Evolutionary conservation across 768 basidiomycete genomes (phyloP), one percentile per base, ranked within the genome.

Genomic region (Glaciozyma martinii): DNA sequence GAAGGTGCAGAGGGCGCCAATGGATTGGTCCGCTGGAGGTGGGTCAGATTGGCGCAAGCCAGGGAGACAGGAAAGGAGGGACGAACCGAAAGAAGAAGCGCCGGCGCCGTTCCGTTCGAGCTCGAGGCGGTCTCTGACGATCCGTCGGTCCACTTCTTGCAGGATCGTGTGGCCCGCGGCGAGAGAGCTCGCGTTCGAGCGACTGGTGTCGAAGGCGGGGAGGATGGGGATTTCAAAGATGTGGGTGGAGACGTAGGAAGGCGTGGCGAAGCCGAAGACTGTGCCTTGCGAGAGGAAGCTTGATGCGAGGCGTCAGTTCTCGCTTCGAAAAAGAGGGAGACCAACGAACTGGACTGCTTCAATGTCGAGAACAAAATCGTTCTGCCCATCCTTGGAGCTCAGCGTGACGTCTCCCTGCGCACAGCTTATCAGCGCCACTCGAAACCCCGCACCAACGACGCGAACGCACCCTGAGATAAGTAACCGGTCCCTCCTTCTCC

Each of bases 301-400:
- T 68, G 18, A 1, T 55, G 19, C 3, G 10, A 27, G 60, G 23
- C 0, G 30, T 32, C n/a, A 47, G 30, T 16, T 8, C 1, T 6
- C 9, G 19, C n/a, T 0, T 5, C 4, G 21, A 29, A 23, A 5
- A 37, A 10, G 32, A 15, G 13, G 32, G n/a, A 12, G 29, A 21
- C 19, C 3, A 21, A 64, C 72, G 47, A 27, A 73, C 72, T 74
- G 73, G 0, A 68, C 59, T 9, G 68, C 73, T 37, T 74, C 71
- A 50, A 74, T 25, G 29, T 74, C 71, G 15, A 72, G 42, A 9
- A 57, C 62, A 6, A 61, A 40, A 23, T 49, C n/a, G 33, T 49
- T 25, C 42, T 30, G 1, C 1, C 56, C 37, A 44, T 49, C 43
- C 10, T 43, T 27, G 2, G 58, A 21, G 29, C 21, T 32, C 30